Conservation (phyloP, 306 rosid genomes). For the Luffa aegyptiaca region DNA sequence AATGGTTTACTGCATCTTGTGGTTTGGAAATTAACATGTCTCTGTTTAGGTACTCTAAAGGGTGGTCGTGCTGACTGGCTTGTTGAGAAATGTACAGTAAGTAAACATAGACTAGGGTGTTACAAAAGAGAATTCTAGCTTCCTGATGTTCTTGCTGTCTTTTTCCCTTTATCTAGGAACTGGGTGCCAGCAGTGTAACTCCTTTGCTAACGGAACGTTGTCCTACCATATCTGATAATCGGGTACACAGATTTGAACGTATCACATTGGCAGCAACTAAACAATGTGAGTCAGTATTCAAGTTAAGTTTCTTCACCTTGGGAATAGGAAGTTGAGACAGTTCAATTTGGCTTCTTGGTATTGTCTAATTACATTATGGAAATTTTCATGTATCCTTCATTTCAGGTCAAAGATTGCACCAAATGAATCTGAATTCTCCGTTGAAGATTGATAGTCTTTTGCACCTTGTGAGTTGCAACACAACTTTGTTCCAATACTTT, state of each 20-base stretch:
- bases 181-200: conserved; percentile 83
- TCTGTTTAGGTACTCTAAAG: conserved; percentile 64
- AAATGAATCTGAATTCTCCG: conserved; percentile 67
- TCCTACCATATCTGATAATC: conserved; percentile 59
- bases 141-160: conserved; percentile 1
- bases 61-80: conserved; percentile 97
- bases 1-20: conserved; percentile 2
- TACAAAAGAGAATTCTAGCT: background rate
- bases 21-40: conserved; percentile 8
- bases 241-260: conserved; percentile 69
- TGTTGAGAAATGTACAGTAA: conserved; percentile 88
- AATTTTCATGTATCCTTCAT: conserved; percentile 10
- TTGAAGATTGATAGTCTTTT: conserved; percentile 31
- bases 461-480: conserved; percentile 50
- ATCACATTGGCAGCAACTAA: conserved; percentile 85
- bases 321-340: background rate
- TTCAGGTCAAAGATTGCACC: conserved; percentile 79
- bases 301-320: background rate
- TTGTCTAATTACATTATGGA: background rate
- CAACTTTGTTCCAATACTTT: background rate
- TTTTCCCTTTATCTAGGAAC: conserved; percentile 46
- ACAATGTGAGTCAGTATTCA: conserved; percentile 46
- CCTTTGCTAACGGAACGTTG: conserved; percentile 88
- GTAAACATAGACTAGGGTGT: background rate
- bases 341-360: background rate